These are phyloP conservation scores for Malus orientalis DNA, from an alignment of 306 rosid genomes.

Conservation along the genomic window DNA sequence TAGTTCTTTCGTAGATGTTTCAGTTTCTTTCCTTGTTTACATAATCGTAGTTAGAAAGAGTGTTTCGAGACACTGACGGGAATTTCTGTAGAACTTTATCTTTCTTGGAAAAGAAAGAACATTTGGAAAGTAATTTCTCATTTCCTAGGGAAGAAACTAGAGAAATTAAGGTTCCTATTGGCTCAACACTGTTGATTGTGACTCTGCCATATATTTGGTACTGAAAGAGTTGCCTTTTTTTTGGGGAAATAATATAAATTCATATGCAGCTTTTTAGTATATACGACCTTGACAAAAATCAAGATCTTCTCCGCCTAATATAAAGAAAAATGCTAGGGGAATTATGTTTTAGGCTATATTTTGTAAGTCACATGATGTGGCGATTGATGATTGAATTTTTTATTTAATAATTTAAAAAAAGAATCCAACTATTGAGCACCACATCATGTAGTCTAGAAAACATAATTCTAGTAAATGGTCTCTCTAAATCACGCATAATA, in stretches of 20 bases:
- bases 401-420: no score
- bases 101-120: background rate
- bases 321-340: no score
- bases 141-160: background rate
- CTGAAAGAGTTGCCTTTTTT: background rate
- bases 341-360: no score
- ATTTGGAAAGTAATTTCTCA: background rate
- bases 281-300: background rate
- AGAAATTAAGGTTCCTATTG: background rate
- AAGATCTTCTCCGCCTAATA: background rate
- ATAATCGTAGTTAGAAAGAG: constrained; percentile 11
- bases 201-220: background rate
- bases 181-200: background rate
- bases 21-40: background rate
- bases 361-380: no score
- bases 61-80: background rate
- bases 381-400: no score
- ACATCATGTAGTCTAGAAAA: no score
- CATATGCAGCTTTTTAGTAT: background rate
- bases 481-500: no score
- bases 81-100: background rate
- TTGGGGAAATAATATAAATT: background rate
- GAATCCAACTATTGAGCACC: no score
- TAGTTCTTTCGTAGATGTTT: background rate
- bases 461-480: no score